Conservation (phyloP, 106 monocot species). For the Platanthera guangdongensis region DNA sequence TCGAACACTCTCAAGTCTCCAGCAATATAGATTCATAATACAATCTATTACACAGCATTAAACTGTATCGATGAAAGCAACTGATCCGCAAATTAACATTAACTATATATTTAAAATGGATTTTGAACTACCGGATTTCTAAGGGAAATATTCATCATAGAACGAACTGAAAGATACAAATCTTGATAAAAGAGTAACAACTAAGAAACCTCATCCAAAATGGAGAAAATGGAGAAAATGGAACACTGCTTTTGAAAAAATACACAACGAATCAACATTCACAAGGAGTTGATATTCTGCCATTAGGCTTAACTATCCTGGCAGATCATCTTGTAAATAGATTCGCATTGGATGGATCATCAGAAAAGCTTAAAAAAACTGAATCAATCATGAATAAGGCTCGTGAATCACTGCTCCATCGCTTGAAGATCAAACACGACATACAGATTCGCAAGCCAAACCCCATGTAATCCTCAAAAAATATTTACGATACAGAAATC, state of each 20-base stretch:
- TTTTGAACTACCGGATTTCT: not conserved
- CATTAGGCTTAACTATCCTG: not conserved
- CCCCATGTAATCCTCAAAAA: not conserved
- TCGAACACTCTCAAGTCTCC: not conserved
- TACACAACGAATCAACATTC: not conserved
- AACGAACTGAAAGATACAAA: not conserved
- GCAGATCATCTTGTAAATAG: not conserved
- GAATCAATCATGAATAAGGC: not conserved
- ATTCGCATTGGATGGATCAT: not conserved
- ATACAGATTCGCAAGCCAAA: not conserved
- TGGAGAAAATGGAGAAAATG: not conserved
- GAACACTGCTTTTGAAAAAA: not conserved
- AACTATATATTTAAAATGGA: not conserved
- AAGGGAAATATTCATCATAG: not conserved
- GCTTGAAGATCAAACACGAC: not conserved
- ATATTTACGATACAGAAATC: not conserved
- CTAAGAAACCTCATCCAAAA: not conserved
- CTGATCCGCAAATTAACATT: not conserved
- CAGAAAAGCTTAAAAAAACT: not conserved
- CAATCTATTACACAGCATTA: not conserved
- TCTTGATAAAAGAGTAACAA: not conserved
- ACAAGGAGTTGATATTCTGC: not conserved
- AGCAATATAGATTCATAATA: not conserved
- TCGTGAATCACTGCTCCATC: not conserved
- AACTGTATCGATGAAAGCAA: not conserved